Conservation (phyloP, 2,329 filamentous ascomycete genomes). For the Diaporthe sp. region DNA sequence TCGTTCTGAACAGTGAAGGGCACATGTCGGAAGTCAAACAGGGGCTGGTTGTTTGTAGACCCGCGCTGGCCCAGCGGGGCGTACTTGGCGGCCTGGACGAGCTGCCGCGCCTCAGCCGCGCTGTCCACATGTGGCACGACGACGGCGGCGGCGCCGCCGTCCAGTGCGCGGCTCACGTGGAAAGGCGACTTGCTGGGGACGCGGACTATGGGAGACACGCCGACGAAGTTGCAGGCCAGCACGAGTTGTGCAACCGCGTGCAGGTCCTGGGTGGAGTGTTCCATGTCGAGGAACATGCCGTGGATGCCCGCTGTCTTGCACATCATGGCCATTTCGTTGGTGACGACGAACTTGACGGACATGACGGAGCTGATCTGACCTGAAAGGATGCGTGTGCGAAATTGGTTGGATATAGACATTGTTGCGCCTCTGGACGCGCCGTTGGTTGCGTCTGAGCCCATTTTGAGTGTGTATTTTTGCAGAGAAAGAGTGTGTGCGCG, state of each 20-base stretch:
- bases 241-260: slow-evolving; percentile 49
- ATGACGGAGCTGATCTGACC: background rate
- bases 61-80: background rate
- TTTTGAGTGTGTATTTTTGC: background rate
- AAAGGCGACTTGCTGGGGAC: slow-evolving; percentile 51
- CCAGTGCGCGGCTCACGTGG: slow-evolving; percentile 44
- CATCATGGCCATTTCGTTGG: slow-evolving; percentile 48
- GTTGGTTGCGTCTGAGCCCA: background rate
- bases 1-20: background rate
- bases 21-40: background rate
- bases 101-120: slow-evolving; percentile 34
- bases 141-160: background rate
- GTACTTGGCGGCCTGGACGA: slow-evolving; percentile 1
- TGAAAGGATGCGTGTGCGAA: background rate
- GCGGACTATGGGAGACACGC: slow-evolving; percentile 53
- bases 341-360: slow-evolving; percentile 6
- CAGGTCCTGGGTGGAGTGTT: slow-evolving; percentile 52
- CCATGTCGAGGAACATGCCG: slow-evolving; percentile 56
- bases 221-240: slow-evolving; percentile 50
- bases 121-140: background rate
- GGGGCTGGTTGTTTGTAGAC: background rate
- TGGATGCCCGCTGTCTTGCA: slow-evolving; percentile 53
- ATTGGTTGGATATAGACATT: background rate
- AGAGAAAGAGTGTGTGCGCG: background rate
- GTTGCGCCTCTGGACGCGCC: background rate